A percentile compares a stretch with the other conserved stretches of the same genome.
Evolutionary conservation across 768 basidiomycete genomes (phyloP).

Genomic region (Lactarius tabidus): DNA sequence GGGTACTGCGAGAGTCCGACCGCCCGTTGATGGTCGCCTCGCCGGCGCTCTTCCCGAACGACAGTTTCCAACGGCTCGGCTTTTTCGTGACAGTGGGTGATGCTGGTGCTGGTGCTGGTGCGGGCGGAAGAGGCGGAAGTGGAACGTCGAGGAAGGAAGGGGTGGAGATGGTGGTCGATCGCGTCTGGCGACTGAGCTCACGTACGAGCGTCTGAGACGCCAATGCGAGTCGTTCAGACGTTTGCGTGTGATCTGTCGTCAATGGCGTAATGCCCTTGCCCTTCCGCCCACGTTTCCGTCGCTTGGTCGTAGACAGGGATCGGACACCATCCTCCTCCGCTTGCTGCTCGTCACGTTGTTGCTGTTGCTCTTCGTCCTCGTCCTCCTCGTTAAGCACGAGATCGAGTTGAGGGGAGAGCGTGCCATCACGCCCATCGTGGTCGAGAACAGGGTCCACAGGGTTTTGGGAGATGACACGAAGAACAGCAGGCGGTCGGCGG

Average conservation of each 20-base stretch:
- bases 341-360: not conserved
- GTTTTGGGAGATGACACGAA: slow-evolving; percentile 55
- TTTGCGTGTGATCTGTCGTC: slow-evolving; percentile 43
- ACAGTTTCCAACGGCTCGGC: slow-evolving; percentile 81
- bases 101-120: slow-evolving; percentile 32
- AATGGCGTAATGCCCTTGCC: slow-evolving; percentile 56
- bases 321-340: not conserved
- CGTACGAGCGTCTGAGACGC: slow-evolving; percentile 81
- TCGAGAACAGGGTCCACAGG: slow-evolving; percentile 42
- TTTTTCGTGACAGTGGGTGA: slow-evolving; percentile 50
- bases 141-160: slow-evolving; percentile 27
- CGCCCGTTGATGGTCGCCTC: slow-evolving; percentile 8
- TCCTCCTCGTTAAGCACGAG: slow-evolving; percentile 32
- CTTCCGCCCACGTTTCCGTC: slow-evolving; percentile 84
- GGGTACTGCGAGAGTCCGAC: slow-evolving; percentile 15
- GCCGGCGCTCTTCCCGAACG: slow-evolving; percentile 57
- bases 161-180: slow-evolving; percentile 20
- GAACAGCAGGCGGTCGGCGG: slow-evolving; percentile 50
- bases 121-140: slow-evolving; percentile 37
- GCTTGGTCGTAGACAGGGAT: slow-evolving; percentile 63
- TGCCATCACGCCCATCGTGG: slow-evolving; percentile 20
- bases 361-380: slow-evolving; percentile 45
- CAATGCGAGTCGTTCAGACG: slow-evolving; percentile 65
- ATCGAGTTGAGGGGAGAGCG: slow-evolving; percentile 13
- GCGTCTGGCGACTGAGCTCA: slow-evolving; percentile 65